These are phyloP conservation scores for Starmerella powellii DNA, from an alignment of 805 yeast genomes.

Conservation along the genomic window DNA sequence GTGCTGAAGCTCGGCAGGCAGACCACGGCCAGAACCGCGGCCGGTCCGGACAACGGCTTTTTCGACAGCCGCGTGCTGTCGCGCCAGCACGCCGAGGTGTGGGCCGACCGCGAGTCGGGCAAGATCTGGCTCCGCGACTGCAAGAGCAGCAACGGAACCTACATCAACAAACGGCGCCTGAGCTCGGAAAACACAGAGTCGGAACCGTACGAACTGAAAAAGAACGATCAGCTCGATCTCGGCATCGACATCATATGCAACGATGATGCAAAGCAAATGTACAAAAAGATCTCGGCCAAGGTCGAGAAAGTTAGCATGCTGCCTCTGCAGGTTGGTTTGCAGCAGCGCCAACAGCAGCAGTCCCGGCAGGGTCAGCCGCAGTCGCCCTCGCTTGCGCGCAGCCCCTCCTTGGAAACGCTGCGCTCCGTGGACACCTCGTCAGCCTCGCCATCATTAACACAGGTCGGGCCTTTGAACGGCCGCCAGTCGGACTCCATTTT, in stretches of 20 bases:
- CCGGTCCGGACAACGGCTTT: slow-evolving; percentile 68
- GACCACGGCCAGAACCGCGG: slow-evolving; percentile 40
- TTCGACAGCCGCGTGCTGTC: slow-evolving; percentile 89
- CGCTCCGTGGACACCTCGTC: slow-evolving; percentile 1
- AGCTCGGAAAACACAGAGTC: slow-evolving; percentile 43
- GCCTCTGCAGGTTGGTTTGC: slow-evolving; percentile 29
- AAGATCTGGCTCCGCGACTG: slow-evolving; percentile 69
- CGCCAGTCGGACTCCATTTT: slow-evolving; percentile 25
- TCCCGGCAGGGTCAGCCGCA: neutral
- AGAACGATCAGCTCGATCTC: slow-evolving; percentile 81
- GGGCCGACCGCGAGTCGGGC: slow-evolving; percentile 52
- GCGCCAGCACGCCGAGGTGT: slow-evolving; percentile 86
- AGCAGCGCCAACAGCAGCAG: slow-evolving; percentile 8
- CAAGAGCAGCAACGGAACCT: slow-evolving; percentile 90
- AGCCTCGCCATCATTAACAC: neutral
- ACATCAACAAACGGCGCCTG: slow-evolving; percentile 64
- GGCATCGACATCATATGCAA: slow-evolving; percentile 68
- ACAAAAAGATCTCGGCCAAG: slow-evolving; percentile 73
- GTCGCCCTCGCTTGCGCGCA: slow-evolving; percentile 9
- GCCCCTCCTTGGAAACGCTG: slow-evolving; percentile 18
- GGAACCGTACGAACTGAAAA: slow-evolving; percentile 46
- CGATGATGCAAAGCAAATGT: slow-evolving; percentile 44
- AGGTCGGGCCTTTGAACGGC: neutral
- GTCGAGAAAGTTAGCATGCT: slow-evolving; percentile 62
- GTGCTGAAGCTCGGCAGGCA: slow-evolving; percentile 84